Conservation (phyloP, 2,329 filamentous ascomycete genomes). For the Epichloe bromicola region DNA sequence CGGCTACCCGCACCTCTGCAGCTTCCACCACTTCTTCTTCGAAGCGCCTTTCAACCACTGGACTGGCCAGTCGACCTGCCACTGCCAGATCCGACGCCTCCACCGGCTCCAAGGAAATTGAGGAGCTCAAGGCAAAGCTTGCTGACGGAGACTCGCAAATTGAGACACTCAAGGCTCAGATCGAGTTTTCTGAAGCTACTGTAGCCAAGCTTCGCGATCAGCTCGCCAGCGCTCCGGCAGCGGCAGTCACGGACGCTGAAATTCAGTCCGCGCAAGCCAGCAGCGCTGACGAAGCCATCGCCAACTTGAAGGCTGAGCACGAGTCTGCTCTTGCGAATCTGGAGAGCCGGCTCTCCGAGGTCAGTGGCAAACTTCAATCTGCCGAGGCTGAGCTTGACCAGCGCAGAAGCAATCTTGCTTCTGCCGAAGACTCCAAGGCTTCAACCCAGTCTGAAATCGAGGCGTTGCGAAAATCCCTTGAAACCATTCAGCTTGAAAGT, state of each 20-base stretch:
- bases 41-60: constrained; percentile 43
- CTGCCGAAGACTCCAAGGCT: constrained; percentile 36
- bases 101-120: constrained; percentile 39
- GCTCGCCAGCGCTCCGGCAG: constrained; percentile 27
- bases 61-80: constrained; percentile 20
- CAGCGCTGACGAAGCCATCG: constrained; percentile 28
- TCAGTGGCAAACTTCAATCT: constrained; percentile 35
- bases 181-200: constrained; percentile 41
- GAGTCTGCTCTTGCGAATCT: constrained; percentile 34
- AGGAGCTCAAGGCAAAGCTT: constrained; percentile 47
- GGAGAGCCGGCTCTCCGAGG: constrained; percentile 33
- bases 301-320: constrained; percentile 36
- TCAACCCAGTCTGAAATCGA: constrained; percentile 34
- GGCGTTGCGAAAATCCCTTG: constrained; percentile 36
- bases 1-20: constrained; percentile 24
- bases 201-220: constrained; percentile 41
- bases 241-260: constrained; percentile 23
- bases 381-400: constrained; percentile 38
- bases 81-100: constrained; percentile 26
- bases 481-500: constrained; percentile 23
- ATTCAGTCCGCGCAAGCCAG: constrained; percentile 26
- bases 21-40: constrained; percentile 27
- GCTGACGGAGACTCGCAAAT: constrained; percentile 45
- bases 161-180: constrained; percentile 41
- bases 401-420: constrained; percentile 34